Base-by-base conservation (phyloP, 2,329 filamentous ascomycete species). In the Tolypocladium sp. region DNA sequence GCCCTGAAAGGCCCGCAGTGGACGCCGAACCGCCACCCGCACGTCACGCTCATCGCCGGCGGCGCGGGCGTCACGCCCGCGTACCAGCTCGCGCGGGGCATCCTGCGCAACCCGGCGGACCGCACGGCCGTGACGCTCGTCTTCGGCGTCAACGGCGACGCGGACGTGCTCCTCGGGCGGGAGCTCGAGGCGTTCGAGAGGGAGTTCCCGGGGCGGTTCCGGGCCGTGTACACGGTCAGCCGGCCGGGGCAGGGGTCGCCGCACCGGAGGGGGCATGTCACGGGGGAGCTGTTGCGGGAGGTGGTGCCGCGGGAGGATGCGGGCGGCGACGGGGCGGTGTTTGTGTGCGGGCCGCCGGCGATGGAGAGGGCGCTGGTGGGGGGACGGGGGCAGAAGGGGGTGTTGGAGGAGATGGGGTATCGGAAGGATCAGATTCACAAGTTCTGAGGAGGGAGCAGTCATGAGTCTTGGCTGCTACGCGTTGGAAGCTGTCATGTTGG, bases 1-100 rank as follows among this genome's bases (percentile, higher is more conserved):
- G 75, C 81, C 4, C 71, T 90, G 4, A 77, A 76, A 22, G 81
- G 78, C 33, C 81, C 82, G 68, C 66, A 71, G 40, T 88, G 82
- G 80, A 79, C 74, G 27, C 73, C 81, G 35, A 81, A 79, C 62
- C 72, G 74, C 68, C 76, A 71, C 66, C 67, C 67, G 4, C 77
- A 82, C 62, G 71, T 91, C n/a, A 81, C 83, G 3, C 76, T 90
- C 44, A 81, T 91, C 51, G 88, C 88, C 0, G 88, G 88, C 52
- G 88, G 88, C 15, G 86, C 86, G 0, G 88, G 88, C 22, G 89
- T 91, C 63, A 90, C 87, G 0, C 88, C 88, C 0, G 80, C 87
- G 63, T 89, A 83, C 68, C 85, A 88, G 68, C 79, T 89, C 2
- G 76, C 82, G 2, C 81, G 78, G 55, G 83, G 83, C 2, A 86